These are phyloP conservation scores for Laetiporus sulphureus DNA, from an alignment of 1,284 basidiomycete genomes.

Conservation along the genomic window DNA sequence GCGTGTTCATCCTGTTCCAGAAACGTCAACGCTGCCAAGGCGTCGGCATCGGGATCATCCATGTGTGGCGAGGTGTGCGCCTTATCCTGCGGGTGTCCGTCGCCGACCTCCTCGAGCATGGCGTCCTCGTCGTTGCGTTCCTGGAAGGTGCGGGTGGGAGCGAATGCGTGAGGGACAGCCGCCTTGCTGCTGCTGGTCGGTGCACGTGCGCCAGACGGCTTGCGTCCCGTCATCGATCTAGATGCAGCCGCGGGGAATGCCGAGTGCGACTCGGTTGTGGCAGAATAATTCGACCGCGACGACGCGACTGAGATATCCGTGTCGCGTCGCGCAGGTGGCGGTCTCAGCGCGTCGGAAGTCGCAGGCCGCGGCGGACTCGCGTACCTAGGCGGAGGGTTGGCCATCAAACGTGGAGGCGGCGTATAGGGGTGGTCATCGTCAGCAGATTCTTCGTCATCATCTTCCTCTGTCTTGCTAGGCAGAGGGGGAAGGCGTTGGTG, in stretches of 20 bases:
- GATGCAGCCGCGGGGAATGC: conserved; percentile 11
- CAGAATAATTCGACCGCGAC: conserved; percentile 8
- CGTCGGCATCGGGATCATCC: conserved; percentile 58
- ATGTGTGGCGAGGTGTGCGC: conserved; percentile 7
- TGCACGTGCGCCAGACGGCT: conserved; percentile 81
- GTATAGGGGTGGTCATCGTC: conserved; percentile 18
- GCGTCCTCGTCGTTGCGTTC: conserved; percentile 13
- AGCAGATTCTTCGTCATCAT: conserved; percentile 20
- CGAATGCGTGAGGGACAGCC: conserved; percentile 15
- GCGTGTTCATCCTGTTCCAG: conserved; percentile 46
- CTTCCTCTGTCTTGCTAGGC: conserved; percentile 10
- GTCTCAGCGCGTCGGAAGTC: conserved; percentile 8
- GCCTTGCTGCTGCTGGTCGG: conserved; percentile 29
- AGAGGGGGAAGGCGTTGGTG: conserved; percentile 17
- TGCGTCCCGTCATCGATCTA: conserved; percentile 21
- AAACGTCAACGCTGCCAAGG: conserved; percentile 70
- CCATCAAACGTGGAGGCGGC: conserved; percentile 15
- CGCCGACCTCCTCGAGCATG: conserved; percentile 15
- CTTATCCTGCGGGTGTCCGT: conserved; percentile 4
- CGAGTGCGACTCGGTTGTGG: conserved; percentile 3
- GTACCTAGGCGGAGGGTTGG: conserved; percentile 15
- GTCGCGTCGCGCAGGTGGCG: conserved; percentile 8
- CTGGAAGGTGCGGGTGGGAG: conserved; percentile 9
- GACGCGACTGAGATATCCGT: conserved; percentile 2
- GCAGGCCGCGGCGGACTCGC: conserved; percentile 14